phyloP scores from a whole-genome alignment of 306 rosid species.

The Casuarina glauca region DNA sequence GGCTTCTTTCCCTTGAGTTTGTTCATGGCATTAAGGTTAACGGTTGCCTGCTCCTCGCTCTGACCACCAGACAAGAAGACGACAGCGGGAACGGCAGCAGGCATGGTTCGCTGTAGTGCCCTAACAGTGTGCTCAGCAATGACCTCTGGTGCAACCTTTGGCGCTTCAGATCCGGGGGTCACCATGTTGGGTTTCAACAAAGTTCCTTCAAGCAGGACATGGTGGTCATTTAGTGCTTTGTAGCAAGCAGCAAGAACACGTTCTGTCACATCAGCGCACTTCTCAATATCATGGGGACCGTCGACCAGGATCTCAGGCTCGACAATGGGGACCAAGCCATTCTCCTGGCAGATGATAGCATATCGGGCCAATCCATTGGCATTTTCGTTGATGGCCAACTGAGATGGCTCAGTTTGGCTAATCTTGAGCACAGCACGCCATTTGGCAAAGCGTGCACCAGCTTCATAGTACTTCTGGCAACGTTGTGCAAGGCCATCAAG shows the following conservation, averaged over 20 bases:
- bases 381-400: conserved; percentile 58
- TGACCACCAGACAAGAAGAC: conserved; percentile 92
- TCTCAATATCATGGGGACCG: conserved; percentile 67
- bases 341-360: conserved; percentile 78
- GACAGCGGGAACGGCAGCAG: conserved; percentile 71
- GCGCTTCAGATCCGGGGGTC: conserved; percentile 73
- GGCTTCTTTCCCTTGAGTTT: conserved; percentile 74
- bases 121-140: conserved; percentile 71
- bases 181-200: conserved; percentile 93
- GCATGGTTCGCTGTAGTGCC: conserved; percentile 67
- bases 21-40: conserved; percentile 83
- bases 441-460: conserved; percentile 81
- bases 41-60: conserved; percentile 84
- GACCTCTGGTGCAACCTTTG: conserved; percentile 56
- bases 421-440: conserved; percentile 87
- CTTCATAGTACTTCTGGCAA: conserved; percentile 76
- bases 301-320: conserved; percentile 88
- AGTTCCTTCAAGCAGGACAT: conserved; percentile 78
- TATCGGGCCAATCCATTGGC: conserved; percentile 80
- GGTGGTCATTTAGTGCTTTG: conserved; percentile 79
- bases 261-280: conserved; percentile 76
- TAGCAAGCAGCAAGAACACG: conserved; percentile 78
- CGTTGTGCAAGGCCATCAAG: conserved; percentile 70
- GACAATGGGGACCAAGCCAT: conserved; percentile 79
- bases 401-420: conserved; percentile 71